phyloP scores from a whole-genome alignment of 106 monocot species.

The Triglochin maritima region DNA sequence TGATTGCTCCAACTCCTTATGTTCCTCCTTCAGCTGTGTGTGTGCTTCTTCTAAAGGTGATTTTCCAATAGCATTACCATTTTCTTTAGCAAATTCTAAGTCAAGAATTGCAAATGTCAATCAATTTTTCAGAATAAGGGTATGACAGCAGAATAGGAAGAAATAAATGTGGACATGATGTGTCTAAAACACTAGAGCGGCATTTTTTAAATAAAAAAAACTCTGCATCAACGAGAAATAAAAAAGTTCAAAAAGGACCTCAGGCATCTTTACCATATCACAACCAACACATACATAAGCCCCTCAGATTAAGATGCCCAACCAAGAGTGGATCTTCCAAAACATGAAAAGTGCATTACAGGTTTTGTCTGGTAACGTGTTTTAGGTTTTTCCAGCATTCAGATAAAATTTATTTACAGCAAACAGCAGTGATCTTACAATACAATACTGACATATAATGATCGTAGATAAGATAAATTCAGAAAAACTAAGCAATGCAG shows the following conservation, averaged over 20 bases:
- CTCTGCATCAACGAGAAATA: too few relatives aligned
- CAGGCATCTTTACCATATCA: too few relatives aligned
- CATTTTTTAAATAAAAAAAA: too few relatives aligned
- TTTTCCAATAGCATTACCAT: conserved; percentile 8
- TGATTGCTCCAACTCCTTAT: conserved; percentile 43
- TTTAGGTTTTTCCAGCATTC: too few relatives aligned
- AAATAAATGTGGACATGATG: not conserved
- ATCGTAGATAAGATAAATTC: not conserved
- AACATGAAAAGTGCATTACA: too few relatives aligned
- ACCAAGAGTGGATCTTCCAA: too few relatives aligned
- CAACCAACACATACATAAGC: too few relatives aligned
- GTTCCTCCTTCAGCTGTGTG: conserved; percentile 52
- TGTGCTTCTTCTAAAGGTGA: conserved; percentile 33
- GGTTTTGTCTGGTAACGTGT: too few relatives aligned
- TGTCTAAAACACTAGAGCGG: not conserved
- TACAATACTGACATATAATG: not conserved
- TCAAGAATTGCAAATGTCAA: not conserved
- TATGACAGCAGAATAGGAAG: not conserved
- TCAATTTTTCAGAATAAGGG: not conserved
- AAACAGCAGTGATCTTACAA: not conserved
- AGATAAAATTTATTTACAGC: too few relatives aligned
- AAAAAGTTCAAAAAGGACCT: not conserved
- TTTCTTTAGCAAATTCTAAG: conserved; percentile 15
- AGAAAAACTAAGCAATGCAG: not conserved
- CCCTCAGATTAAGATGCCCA: too few relatives aligned